These are phyloP conservation scores for Trichosporon sp. DNA, from an alignment of 1,284 basidiomycete species.

Conservation along the genomic window DNA sequence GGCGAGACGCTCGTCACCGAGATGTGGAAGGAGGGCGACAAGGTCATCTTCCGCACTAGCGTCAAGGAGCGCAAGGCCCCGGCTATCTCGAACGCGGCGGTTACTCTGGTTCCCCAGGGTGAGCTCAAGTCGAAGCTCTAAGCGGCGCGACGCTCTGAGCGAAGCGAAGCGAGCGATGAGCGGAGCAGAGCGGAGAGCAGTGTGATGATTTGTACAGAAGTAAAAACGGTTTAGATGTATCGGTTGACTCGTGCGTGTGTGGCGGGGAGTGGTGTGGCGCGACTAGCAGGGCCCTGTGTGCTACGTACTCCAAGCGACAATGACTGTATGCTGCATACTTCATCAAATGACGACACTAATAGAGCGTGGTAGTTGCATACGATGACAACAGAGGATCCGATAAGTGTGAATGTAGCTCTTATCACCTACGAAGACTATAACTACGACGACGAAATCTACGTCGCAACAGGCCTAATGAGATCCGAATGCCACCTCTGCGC, in stretches of 20 bases:
- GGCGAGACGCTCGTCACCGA: conserved; percentile 90
- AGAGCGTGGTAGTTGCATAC: too few species aligned
- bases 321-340: too few species aligned
- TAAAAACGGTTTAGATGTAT: background rate
- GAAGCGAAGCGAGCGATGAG: background rate
- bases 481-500: conserved; percentile 9
- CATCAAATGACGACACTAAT: too few species aligned
- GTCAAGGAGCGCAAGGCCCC: conserved; percentile 53
- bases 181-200: background rate
- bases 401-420: too few species aligned
- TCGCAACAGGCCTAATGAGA: background rate
- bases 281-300: too few species aligned
- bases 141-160: background rate
- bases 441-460: too few species aligned
- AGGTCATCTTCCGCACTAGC: conserved; percentile 70
- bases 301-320: too few species aligned
- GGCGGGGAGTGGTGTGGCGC: too few species aligned
- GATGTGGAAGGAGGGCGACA: conserved; percentile 96
- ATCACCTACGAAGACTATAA: too few species aligned
- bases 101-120: conserved; percentile 45
- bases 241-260: too few species aligned
- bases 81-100: conserved; percentile 53
- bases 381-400: too few species aligned
- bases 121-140: conserved; percentile 44
- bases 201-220: background rate